These are phyloP conservation scores for Ehretia macrophylla DNA, from an alignment of 257 asterid genomes.

Conservation along the genomic window DNA sequence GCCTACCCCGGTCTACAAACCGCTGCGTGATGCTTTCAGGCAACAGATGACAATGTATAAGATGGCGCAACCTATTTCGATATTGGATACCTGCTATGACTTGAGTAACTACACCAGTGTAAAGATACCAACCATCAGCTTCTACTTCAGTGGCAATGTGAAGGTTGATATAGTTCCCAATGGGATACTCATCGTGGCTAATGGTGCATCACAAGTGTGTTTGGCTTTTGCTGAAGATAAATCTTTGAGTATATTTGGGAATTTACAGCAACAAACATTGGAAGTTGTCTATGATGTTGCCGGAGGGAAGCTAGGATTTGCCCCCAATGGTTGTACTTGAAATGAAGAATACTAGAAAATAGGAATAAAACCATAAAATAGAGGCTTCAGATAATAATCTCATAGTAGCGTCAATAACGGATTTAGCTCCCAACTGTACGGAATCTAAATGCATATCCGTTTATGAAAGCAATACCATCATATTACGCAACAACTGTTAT, in stretches of 20 bases:
- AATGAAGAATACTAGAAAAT: not conserved
- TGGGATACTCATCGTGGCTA: slow-evolving; percentile 26
- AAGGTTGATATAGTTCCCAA: slow-evolving; percentile 29
- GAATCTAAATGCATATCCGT: no score
- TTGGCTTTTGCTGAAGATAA: slow-evolving; percentile 61
- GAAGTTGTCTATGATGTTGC: slow-evolving; percentile 71
- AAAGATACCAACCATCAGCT: slow-evolving; percentile 40
- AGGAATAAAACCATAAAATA: no score
- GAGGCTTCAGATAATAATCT: not conserved
- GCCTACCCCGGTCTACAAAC: slow-evolving; percentile 48
- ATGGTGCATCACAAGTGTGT: slow-evolving; percentile 27
- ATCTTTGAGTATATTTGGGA: slow-evolving; percentile 48
- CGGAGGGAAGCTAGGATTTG: slow-evolving; percentile 63
- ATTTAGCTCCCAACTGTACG: no score
- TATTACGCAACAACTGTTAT: no score
- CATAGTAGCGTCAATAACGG: not conserved
- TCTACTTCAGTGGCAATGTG: slow-evolving; percentile 46
- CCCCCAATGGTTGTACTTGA: slow-evolving; percentile 47
- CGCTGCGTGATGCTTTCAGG: slow-evolving; percentile 38
- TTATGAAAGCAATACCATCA: no score
- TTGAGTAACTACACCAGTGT: slow-evolving; percentile 29
- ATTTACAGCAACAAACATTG: slow-evolving; percentile 61
- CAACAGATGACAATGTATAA: slow-evolving; percentile 43
- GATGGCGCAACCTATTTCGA: slow-evolving; percentile 39
- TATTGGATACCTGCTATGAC: slow-evolving; percentile 70